Percentiles rank a stretch among this genome's conserved stretches.
Conservation (phyloP, 73 alveolate species). For the Loxodes magnus region DNA sequence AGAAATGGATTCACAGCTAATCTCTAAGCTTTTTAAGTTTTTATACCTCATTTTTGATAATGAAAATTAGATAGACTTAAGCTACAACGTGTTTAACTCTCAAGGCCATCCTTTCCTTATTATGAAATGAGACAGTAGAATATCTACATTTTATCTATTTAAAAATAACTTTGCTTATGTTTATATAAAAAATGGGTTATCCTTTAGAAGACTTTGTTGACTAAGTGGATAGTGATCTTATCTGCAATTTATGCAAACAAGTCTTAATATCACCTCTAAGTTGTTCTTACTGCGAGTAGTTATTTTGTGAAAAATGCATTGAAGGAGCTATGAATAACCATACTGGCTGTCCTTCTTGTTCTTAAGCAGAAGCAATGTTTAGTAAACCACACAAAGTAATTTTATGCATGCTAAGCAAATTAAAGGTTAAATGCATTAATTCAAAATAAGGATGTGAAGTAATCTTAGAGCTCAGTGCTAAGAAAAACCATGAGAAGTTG, state of each 20-base stretch:
- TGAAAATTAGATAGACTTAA: too few species aligned
- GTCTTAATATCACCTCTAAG: constrained; percentile 4
- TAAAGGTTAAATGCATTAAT: not conserved
- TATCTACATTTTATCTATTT: too few species aligned
- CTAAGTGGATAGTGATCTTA: not conserved
- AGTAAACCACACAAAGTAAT: not conserved
- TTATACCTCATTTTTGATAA: too few species aligned
- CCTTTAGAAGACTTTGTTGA: not conserved
- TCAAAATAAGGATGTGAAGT: constrained; percentile 1
- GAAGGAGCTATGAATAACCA: not conserved
- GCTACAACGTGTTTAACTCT: too few species aligned
- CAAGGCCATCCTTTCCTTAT: too few species aligned
- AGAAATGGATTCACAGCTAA: too few species aligned
- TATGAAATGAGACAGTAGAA: too few species aligned
- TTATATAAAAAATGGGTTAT: too few species aligned
- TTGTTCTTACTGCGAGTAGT: constrained; percentile 4
- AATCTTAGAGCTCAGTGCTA: not conserved
- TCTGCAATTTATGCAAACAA: constrained; percentile 11
- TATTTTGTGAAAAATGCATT: constrained; percentile 3
- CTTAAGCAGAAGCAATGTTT: not conserved
- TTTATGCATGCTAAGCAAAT: not conserved
- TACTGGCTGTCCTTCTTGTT: not conserved
- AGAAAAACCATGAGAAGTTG: not conserved
- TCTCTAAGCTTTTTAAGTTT: too few species aligned
- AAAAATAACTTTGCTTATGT: too few species aligned